Evolutionary conservation across 805 yeast species (phyloP).

Genomic region (Wickerhamiella spandovensis): DNA sequence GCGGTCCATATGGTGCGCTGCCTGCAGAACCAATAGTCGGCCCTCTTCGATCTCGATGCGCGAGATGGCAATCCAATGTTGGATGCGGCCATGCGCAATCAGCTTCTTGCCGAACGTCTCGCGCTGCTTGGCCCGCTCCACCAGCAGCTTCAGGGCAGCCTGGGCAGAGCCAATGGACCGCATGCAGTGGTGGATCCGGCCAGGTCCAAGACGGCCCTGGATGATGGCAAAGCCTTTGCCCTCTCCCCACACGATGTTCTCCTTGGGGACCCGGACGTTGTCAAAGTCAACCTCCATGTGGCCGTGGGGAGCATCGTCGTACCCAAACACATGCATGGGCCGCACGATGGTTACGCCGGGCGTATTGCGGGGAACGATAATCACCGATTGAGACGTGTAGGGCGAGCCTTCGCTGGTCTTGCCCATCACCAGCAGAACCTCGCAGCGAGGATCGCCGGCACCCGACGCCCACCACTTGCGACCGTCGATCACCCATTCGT

Average conservation of each 20-base stretch:
- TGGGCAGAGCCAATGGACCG: conserved; percentile 49
- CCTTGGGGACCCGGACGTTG: conserved; percentile 34
- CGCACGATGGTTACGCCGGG: conserved; percentile 39
- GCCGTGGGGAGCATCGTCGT: conserved; percentile 63
- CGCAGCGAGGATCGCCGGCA: conserved; percentile 52
- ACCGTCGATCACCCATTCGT: conserved; percentile 39
- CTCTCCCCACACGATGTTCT: conserved; percentile 32
- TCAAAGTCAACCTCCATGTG: conserved; percentile 46
- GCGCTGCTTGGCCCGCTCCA: conserved; percentile 37
- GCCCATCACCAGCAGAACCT: conserved; percentile 41
- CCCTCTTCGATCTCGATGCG: conserved; percentile 43
- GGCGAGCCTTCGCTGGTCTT: conserved; percentile 27
- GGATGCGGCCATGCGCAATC: conserved; percentile 37
- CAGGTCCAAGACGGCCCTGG: conserved; percentile 54
- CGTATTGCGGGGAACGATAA: conserved; percentile 39
- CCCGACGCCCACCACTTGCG: conserved; percentile 62
- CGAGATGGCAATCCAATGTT: conserved; percentile 36
- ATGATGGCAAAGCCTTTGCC: conserved; percentile 53
- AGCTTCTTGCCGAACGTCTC: conserved; percentile 39
- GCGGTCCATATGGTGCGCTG: conserved; percentile 46
- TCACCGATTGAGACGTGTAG: conserved; percentile 42
- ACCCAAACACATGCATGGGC: conserved; percentile 43
- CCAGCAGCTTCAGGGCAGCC: conserved; percentile 35
- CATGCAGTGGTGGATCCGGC: conserved; percentile 63
- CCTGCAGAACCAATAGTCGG: conserved; percentile 40